Base-by-base conservation (phyloP, 306 rosid genomes). In the Benincasa hispida region DNA sequence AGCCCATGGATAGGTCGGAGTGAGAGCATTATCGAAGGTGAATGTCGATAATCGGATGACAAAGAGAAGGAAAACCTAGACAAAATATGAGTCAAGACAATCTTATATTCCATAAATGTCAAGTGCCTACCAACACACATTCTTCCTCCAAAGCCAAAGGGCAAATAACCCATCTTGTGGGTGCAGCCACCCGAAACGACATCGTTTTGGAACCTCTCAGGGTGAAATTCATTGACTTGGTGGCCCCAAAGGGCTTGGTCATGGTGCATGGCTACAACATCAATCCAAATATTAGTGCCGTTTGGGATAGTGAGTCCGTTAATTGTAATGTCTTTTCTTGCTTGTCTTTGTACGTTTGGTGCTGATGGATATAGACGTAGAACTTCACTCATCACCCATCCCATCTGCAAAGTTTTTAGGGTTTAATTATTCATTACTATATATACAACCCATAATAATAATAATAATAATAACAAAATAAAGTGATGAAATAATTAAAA, bases 251-350 rank as follows among this genome's bases (percentile, higher is more conserved):
- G 28, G 9, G 78, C 28, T 0, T 32, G 59, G 65, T 90, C 90
- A 8, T 88, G 95, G 56, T 90, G 90, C 88, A 88, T 88, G 0
- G 74, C 84, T n/a, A 90, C 92, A 24, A 88, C 86, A 13, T 88
- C 91, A 0, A 88, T 90, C 92, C 96, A 90, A 69, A 90, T 78
- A 89, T 88, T 90, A 53, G 91, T 90, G 14, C 92, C 96, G 4
- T 87, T 84, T 0, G 92, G 96, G n/a, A 90, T 86, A 15, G 25
- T 84, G 0, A 82, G 10, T 22, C 85, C 86, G 15, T 81, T 84
- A 27, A 90, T 80, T 79, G 39, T 19, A 37, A 90, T 88, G 79
- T 85, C 88, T 77, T 78, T 82, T 72, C 83, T 82, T 0, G 88
- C 88, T 81, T 88, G 92, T 79, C 96, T 90, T 55, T 88, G 92